phyloP scores from a whole-genome alignment of 495 filamentous ascomycete species.

The Pyrenopolyporus hunteri region DNA sequence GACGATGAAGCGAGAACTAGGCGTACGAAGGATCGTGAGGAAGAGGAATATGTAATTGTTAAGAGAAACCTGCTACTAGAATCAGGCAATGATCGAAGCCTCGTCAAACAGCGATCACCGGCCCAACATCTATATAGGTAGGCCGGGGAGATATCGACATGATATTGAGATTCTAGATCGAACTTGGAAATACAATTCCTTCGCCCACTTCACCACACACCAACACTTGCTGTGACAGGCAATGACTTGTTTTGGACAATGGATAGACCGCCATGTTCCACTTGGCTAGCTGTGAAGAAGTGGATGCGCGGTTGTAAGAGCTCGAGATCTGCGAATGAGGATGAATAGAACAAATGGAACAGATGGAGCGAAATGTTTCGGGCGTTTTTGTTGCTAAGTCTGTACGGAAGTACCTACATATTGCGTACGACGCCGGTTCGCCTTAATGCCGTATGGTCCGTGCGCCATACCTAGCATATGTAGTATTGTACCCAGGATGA shows the following conservation, averaged over 20 bases:
- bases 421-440: constrained; percentile 25
- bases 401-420: neutral
- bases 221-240: constrained; percentile 9
- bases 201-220: neutral
- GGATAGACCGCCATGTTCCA: constrained; percentile 31
- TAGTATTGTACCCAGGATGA: too few relatives aligned
- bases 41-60: constrained; percentile 10
- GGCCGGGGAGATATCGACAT: neutral
- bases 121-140: too few relatives aligned
- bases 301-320: constrained; percentile 21
- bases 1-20: constrained; percentile 23
- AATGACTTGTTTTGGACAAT: constrained; percentile 30
- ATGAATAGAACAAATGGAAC: too few relatives aligned
- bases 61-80: constrained; percentile 5
- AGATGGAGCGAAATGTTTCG: constrained; percentile 30
- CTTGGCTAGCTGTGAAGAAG: constrained; percentile 12
- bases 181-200: neutral
- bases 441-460: constrained; percentile 28
- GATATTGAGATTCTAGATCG: constrained; percentile 12
- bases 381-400: constrained; percentile 31
- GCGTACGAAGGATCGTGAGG: constrained; percentile 34
- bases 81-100: constrained; percentile 23
- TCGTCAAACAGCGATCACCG: constrained; percentile 15
- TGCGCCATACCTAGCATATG: constrained; percentile 11
- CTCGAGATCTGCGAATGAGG: constrained; percentile 14